Conservation (phyloP, 2,329 filamentous ascomycete genomes). For the Rosellinia necatrix region DNA sequence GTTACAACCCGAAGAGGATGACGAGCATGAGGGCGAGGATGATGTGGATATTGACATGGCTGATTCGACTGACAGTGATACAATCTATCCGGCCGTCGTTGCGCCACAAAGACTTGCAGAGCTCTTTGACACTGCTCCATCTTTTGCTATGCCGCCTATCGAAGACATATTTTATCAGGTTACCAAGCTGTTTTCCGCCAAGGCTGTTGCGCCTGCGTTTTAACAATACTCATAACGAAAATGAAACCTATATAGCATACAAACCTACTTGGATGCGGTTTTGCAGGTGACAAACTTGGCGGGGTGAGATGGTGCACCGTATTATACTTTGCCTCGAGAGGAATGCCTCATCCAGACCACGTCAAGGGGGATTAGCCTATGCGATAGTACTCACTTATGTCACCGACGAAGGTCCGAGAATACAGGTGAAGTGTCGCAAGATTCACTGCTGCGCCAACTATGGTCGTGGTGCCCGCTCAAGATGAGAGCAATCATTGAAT, state of each 20-base stretch:
- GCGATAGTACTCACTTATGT: no score
- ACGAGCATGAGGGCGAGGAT: slow-evolving; percentile 47
- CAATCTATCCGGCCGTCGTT: slow-evolving; percentile 63
- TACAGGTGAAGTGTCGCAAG: no score
- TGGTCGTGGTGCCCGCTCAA: background rate
- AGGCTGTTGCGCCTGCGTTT: slow-evolving; percentile 47
- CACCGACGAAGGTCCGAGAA: no score
- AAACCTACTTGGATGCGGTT: background rate
- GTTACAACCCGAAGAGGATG: slow-evolving; percentile 47
- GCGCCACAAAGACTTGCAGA: slow-evolving; percentile 69
- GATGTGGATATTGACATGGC: slow-evolving; percentile 52
- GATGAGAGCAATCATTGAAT: background rate
- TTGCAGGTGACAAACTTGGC: background rate
- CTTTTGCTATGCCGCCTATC: slow-evolving; percentile 71
- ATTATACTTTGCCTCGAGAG: no score
- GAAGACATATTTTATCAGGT: slow-evolving; percentile 79
- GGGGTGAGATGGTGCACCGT: background rate
- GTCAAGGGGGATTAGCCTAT: no score
- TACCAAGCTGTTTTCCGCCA: slow-evolving; percentile 65
- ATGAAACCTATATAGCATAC: background rate
- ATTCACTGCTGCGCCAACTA: no score
- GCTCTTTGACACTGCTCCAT: slow-evolving; percentile 71
- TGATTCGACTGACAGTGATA: slow-evolving; percentile 56
- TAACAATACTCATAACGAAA: slow-evolving; percentile 12
- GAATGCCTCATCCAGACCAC: no score